These are phyloP conservation scores for Jackrogersella minutella DNA, from an alignment of 495 filamentous ascomycete species.

Conservation along the genomic window DNA sequence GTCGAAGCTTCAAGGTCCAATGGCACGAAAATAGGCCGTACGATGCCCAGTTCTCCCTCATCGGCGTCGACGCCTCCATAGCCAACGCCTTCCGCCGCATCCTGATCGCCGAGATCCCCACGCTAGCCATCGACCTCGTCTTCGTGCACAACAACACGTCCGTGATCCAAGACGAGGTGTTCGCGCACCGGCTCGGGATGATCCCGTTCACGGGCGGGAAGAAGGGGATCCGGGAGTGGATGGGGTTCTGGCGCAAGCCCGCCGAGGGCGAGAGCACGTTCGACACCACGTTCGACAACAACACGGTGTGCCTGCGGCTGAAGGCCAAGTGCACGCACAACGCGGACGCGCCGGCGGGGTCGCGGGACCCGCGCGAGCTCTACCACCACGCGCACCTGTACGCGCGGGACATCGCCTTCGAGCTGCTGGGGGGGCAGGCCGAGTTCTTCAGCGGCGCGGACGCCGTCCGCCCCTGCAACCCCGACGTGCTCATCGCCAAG, in stretches of 20 bases:
- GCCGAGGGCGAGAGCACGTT: conserved; percentile 43
- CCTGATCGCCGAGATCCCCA: conserved; percentile 92
- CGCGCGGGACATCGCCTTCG: conserved; percentile 79
- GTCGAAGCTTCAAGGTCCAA: conserved; percentile 70
- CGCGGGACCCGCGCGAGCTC: conserved; percentile 80
- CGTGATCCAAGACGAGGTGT: conserved; percentile 96
- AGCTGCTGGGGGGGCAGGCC: conserved; percentile 75
- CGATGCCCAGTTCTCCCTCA: conserved; percentile 86
- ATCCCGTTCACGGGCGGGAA: conserved; percentile 84
- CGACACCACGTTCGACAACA: conserved; percentile 58
- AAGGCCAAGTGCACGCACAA: conserved; percentile 80
- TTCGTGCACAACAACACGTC: conserved; percentile 95
- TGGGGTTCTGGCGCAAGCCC: conserved; percentile 75
- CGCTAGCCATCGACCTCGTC: conserved; percentile 89
- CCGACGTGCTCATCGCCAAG: conserved; percentile 94
- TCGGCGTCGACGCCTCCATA: conserved; percentile 89
- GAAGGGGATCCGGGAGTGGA: conserved; percentile 72
- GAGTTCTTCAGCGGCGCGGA: conserved; percentile 71
- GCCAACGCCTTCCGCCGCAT: conserved; percentile 99
- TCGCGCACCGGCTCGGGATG: conserved; percentile 86
- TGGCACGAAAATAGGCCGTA: conserved; percentile 81
- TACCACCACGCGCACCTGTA: conserved; percentile 90
- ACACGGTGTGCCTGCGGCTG: conserved; percentile 78
- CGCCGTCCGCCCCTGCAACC: conserved; percentile 78
- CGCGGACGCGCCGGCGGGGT: conserved; percentile 68